Base-by-base conservation (phyloP, 2,329 filamentous ascomycete species). In the Cercospora zeina region DNA sequence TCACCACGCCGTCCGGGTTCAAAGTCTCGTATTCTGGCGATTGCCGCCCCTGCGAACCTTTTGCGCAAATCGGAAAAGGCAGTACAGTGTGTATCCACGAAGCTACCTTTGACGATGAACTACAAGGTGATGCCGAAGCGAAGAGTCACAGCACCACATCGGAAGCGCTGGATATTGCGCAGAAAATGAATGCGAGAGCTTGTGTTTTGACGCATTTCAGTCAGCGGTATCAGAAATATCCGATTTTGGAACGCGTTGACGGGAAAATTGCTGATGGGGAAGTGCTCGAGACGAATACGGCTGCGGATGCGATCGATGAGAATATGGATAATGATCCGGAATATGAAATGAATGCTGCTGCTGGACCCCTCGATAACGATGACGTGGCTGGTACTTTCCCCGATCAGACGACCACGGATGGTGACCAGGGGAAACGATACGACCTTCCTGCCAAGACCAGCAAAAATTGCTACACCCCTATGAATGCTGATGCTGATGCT, bases 21-120 rank as follows among this genome's bases (percentile, higher is more conserved):
- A 95, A 93, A 74, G 82, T 96, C 61, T 91, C 91, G 50, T 99
- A 96, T 78, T 96, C 91, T 4, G 95, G 95, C 60, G 95, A 99
- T 79, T 97, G 93, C 74, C 85, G 95, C 6, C 95, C 95, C 0
- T 91, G 86, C 3, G 70, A 78, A 2, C 73, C 78, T 0, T 97
- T 99, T 72, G 85, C 86, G 0, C 68, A 76, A 11, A 89, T 93
- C 55, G 96, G 90, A 50, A 78, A 79, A 50, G 87, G 87, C 65
- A 87, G 89, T 1, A 96, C 93, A 13, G 83, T 99, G 6, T 85
- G 97, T 4, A 86, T 99, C 60, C 95, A 99, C 79, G 95, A 99
- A 81, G 93, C 92, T 65, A 99, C 95, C 0, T 97, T 99, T 73
- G 91, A 95, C 69, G 91, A 96, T 73, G 90, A 95, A 70, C 84